Conservation (phyloP, 208 protist genomes). For the Acanthamoeba triangularis region DNA sequence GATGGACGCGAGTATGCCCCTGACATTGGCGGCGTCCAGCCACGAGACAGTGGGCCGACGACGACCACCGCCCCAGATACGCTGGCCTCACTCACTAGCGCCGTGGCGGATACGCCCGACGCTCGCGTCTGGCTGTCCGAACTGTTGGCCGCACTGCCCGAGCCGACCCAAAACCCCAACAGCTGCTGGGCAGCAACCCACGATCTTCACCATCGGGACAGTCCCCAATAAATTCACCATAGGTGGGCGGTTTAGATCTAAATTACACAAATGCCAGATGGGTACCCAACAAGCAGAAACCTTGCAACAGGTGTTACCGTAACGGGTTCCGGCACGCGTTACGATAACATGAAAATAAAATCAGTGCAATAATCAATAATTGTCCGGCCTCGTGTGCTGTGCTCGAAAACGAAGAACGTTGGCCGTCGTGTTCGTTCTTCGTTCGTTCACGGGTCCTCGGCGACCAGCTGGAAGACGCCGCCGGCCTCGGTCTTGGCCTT, state of each 20-base stretch:
- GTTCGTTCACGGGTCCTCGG: constrained; percentile 24
- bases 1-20: background rate
- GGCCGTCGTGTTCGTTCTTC: background rate
- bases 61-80: too few species aligned
- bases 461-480: constrained; percentile 22
- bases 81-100: background rate
- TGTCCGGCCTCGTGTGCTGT: background rate
- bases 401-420: too few species aligned
- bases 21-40: background rate
- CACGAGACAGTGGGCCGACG: too few species aligned
- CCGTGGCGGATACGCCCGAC: background rate
- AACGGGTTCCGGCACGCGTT: too few species aligned
- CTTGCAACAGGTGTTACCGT: too few species aligned
- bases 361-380: background rate
- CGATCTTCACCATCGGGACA: too few species aligned
- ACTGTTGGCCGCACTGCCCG: background rate
- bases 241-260: too few species aligned
- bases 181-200: too few species aligned
- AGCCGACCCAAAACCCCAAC: too few species aligned
- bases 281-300: too few species aligned
- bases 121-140: background rate
- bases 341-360: background rate
- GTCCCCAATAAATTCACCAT: too few species aligned
- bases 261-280: background rate
- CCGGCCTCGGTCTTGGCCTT: constrained; percentile 9